Evolutionary conservation across 2,329 filamentous ascomycete species (phyloP).

Genomic region (Pyrenochaeta sp.): DNA sequence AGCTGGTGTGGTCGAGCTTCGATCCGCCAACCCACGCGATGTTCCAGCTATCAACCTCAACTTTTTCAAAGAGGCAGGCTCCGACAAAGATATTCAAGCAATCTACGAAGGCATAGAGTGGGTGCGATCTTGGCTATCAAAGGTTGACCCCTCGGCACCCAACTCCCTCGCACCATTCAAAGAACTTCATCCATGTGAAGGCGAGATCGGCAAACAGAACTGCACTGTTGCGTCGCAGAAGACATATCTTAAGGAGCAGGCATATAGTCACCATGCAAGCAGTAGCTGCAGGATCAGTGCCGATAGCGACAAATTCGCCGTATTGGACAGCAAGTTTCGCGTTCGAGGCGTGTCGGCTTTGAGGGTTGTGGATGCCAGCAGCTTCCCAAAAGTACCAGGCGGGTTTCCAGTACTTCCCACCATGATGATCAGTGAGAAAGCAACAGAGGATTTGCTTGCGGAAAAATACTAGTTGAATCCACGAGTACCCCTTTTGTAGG

Average conservation of each 20-base stretch:
- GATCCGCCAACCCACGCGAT: conserved; percentile 68
- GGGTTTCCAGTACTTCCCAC: conserved; percentile 60
- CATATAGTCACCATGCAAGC: conserved; percentile 26
- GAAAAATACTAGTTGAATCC: conserved; percentile 1
- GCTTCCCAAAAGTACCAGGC: conserved; percentile 53
- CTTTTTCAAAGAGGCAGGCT: conserved; percentile 48
- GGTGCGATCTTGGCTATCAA: conserved; percentile 53
- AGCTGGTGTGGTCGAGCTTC: conserved; percentile 67
- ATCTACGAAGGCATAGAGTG: conserved; percentile 65
- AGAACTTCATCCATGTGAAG: conserved; percentile 60
- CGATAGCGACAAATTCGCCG: conserved; percentile 19
- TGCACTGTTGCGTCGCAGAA: conserved; percentile 49
- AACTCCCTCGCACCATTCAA: conserved; percentile 51
- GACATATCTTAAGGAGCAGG: conserved; percentile 30
- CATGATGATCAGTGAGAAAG: conserved; percentile 65
- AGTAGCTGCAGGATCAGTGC: conserved; percentile 24
- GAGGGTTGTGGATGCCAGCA: conserved; percentile 30
- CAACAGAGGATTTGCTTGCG: conserved; percentile 54
- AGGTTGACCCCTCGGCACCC: conserved; percentile 33
- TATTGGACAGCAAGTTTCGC: conserved; percentile 24
- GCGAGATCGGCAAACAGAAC: conserved; percentile 60
- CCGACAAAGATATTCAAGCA: conserved; percentile 59
- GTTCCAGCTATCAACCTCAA: conserved; percentile 62
- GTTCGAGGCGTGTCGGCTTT: conserved; percentile 19
- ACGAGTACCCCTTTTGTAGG: neutral